Evolutionary conservation across 371 early-diverging fungal species (phyloP).

Genomic region (Funneliformis caledonium): DNA sequence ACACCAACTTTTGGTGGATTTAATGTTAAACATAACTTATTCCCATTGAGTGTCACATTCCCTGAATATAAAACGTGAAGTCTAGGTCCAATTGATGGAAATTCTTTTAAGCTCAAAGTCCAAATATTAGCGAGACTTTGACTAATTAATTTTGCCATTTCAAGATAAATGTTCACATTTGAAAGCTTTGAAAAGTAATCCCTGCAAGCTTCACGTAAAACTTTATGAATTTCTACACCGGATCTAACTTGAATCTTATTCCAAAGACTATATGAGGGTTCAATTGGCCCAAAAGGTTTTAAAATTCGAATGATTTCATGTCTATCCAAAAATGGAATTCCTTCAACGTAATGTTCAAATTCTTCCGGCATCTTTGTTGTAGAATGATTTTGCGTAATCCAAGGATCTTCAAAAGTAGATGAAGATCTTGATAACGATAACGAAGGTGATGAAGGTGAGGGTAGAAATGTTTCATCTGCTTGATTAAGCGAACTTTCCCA

Average conservation of each 20-base stretch:
- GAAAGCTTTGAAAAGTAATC: background rate
- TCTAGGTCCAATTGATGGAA: background rate
- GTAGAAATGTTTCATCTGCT: background rate
- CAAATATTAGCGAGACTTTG: background rate
- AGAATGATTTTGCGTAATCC: background rate
- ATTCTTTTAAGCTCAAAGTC: background rate
- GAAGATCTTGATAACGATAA: background rate
- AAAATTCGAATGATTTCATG: slow-evolving; percentile 11
- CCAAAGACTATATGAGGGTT: background rate
- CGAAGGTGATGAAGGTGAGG: background rate
- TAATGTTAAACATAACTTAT: slow-evolving; percentile 9
- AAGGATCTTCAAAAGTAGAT: background rate
- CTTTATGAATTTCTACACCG: background rate
- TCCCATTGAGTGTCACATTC: background rate
- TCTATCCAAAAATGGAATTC: background rate
- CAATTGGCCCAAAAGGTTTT: slow-evolving; percentile 15
- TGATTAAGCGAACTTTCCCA: background rate
- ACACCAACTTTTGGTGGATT: slow-evolving; percentile 33
- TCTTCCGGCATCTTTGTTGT: background rate
- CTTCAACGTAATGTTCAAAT: background rate
- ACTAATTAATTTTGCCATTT: background rate
- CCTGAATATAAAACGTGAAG: background rate
- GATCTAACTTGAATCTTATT: background rate
- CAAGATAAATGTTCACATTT: background rate
- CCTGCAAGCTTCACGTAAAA: background rate